Conservation (phyloP, 2,329 filamentous ascomycete genomes). For the Aspergillus sp. region DNA sequence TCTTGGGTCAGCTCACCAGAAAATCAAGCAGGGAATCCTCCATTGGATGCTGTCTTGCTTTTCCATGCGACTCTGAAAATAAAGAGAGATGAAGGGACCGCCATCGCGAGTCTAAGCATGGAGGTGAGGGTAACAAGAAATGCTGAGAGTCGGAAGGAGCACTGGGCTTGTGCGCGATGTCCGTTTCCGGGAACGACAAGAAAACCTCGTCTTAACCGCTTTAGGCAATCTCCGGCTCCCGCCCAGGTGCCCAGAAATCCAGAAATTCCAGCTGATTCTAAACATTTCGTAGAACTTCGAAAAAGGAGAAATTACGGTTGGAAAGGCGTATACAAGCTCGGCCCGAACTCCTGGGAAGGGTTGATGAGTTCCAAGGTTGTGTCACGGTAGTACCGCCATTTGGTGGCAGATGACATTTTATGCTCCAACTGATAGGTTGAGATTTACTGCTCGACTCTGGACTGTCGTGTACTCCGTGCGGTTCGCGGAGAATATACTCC, state of each 20-base stretch:
- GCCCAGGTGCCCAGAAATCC: background rate
- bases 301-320: background rate
- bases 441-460: too few relatives aligned
- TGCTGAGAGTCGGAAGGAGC: background rate
- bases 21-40: background rate
- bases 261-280: background rate
- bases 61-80: background rate
- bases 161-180: background rate
- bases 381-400: background rate
- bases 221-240: background rate
- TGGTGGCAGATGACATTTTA: background rate
- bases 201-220: background rate
- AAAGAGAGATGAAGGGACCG: background rate
- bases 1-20: background rate
- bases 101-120: background rate
- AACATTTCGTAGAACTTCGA: background rate
- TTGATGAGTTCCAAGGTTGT: background rate
- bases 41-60: constrained; percentile 7
- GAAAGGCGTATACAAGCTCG: background rate
- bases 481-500: background rate
- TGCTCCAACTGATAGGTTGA: background rate
- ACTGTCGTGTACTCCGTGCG: too few relatives aligned
- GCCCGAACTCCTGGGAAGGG: background rate
- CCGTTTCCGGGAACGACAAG: background rate
- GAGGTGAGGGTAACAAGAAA: background rate